Evolutionary conservation across 495 filamentous ascomycete genomes (phyloP).

Genomic region (Trichoderma asperelloides): DNA sequence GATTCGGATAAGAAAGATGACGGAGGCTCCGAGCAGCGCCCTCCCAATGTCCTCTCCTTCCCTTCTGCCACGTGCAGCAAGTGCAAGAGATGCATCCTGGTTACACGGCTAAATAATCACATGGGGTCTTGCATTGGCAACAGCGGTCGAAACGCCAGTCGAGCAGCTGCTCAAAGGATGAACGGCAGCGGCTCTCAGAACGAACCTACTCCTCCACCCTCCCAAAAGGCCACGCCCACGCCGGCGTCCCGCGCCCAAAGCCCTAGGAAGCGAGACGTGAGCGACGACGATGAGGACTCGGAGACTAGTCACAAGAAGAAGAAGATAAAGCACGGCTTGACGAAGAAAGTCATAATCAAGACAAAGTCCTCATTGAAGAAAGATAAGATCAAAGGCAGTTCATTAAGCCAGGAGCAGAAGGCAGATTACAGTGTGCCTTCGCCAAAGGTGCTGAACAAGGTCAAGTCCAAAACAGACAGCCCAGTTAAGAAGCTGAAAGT

Average conservation of each 20-base stretch:
- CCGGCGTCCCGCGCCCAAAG: slow-evolving; percentile 37
- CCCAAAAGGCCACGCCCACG: slow-evolving; percentile 51
- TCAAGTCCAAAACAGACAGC: slow-evolving; percentile 30
- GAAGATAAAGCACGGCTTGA: slow-evolving; percentile 36
- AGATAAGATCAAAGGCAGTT: slow-evolving; percentile 36
- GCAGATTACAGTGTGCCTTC: slow-evolving; percentile 27
- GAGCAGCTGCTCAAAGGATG: slow-evolving; percentile 47
- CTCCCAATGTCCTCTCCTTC: slow-evolving; percentile 49
- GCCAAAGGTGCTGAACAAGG: slow-evolving; percentile 36
- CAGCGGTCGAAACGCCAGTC: slow-evolving; percentile 57
- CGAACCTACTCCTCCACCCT: slow-evolving; percentile 46
- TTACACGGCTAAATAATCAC: slow-evolving; percentile 58
- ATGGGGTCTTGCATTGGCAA: slow-evolving; percentile 75
- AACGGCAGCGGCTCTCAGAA: slow-evolving; percentile 35
- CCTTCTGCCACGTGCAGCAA: slow-evolving; percentile 50
- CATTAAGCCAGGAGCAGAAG: slow-evolving; percentile 34
- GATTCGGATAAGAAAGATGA: slow-evolving; percentile 51
- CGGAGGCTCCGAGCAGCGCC: slow-evolving; percentile 40
- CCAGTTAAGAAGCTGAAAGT: slow-evolving; percentile 40
- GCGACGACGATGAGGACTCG: slow-evolving; percentile 34
- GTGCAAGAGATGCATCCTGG: slow-evolving; percentile 45
- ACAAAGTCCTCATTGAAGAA: slow-evolving; percentile 34
- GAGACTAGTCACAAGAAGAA: slow-evolving; percentile 43
- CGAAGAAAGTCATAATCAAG: slow-evolving; percentile 43
- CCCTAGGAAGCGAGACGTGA: slow-evolving; percentile 38